Evolutionary conservation across 345 rosid species (phyloP).

Genomic region (Linum trigynum): DNA sequence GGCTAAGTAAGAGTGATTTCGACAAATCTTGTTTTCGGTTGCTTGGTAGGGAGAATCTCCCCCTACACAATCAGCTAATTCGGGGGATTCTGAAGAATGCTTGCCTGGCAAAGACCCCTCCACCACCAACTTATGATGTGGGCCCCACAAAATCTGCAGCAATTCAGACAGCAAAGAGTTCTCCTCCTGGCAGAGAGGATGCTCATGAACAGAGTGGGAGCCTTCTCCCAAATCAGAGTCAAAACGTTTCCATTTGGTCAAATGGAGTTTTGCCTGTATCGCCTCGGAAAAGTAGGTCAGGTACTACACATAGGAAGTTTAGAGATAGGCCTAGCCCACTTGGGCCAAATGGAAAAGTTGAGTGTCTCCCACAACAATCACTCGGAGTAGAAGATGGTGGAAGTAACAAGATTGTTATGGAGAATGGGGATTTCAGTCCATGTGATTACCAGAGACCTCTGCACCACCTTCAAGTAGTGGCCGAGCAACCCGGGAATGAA

Average conservation of each 20-base stretch:
- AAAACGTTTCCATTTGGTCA: conserved; percentile 2
- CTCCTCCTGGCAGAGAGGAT: conserved; percentile 5
- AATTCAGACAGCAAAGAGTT: not conserved
- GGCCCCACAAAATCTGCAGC: not conserved
- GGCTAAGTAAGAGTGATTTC: conserved; percentile 27
- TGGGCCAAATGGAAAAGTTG: conserved; percentile 25
- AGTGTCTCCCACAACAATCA: conserved; percentile 16
- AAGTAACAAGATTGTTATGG: conserved; percentile 2
- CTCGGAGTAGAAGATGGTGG: conserved; percentile 6
- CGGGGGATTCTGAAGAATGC: conserved; percentile 36
- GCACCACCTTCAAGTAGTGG: conserved; percentile 34
- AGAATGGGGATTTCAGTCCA: conserved; percentile 19
- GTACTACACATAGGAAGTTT: conserved; percentile 1
- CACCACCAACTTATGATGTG: conserved; percentile 13
- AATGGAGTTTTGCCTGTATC: conserved; percentile 18
- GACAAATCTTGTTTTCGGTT: conserved; percentile 26
- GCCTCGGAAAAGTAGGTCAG: conserved; percentile 7
- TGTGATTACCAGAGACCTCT: conserved; percentile 17
- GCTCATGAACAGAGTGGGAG: conserved; percentile 7
- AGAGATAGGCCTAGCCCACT: conserved; percentile 7
- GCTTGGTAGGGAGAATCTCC: conserved; percentile 33
- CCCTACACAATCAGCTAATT: conserved; percentile 34
- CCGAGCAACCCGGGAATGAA: conserved; percentile 12
- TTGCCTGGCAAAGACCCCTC: conserved; percentile 24
- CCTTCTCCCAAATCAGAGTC: not conserved